phyloP scores from a whole-genome alignment of 2,329 filamentous ascomycete genomes.

The Catunica adiposa region DNA sequence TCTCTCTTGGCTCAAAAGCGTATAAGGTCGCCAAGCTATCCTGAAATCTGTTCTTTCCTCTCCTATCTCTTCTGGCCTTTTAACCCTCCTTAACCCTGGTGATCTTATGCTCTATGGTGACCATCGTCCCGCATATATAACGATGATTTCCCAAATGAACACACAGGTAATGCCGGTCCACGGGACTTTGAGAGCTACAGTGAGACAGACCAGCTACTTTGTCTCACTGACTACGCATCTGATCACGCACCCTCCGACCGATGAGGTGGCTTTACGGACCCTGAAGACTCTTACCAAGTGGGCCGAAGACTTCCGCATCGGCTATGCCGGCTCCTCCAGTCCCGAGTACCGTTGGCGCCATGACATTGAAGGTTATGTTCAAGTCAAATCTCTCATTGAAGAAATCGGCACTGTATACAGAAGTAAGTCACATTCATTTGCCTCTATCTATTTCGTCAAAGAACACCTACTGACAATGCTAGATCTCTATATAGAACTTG shows the following conservation, averaged over 20 bases:
- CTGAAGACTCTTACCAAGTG: background rate
- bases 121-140: too few species aligned
- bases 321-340: background rate
- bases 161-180: background rate
- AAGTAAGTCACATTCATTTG: background rate
- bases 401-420: background rate
- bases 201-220: background rate
- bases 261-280: background rate
- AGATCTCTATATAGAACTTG: background rate
- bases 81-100: too few species aligned
- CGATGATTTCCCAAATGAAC: background rate
- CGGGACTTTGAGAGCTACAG: background rate
- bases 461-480: background rate
- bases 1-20: too few species aligned
- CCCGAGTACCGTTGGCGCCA: background rate
- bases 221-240: background rate
- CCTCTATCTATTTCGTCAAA: background rate
- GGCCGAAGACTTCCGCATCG: background rate
- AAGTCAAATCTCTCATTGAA: background rate
- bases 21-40: too few species aligned
- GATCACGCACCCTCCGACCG: background rate
- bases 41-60: too few species aligned
- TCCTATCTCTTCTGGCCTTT: too few species aligned
- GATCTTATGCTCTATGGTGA: too few species aligned
- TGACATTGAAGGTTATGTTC: background rate